A percentile compares a stretch with the other conserved stretches of the same genome.
These are phyloP conservation scores for Colletotrichum godetiae DNA, from an alignment of 2,329 filamentous ascomycete species.

Conservation along the genomic window DNA sequence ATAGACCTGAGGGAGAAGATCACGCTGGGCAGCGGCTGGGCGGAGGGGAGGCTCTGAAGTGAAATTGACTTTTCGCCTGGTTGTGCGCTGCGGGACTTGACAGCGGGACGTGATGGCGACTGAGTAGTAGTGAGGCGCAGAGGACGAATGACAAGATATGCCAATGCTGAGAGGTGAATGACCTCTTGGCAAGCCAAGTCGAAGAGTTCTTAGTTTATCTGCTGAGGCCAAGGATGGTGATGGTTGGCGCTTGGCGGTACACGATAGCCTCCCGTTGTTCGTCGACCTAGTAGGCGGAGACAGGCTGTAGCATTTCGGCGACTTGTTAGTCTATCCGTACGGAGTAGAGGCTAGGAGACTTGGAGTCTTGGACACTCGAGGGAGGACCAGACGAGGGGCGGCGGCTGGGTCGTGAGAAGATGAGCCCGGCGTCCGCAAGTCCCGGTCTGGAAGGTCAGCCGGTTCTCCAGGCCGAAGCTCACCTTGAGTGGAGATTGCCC, in stretches of 20 bases:
- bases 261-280: not conserved
- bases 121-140: slow-evolving; percentile 23
- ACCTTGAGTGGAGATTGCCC: slow-evolving; percentile 34
- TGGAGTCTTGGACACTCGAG: too few species aligned
- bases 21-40: slow-evolving; percentile 28
- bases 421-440: slow-evolving; percentile 15
- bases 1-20: not conserved
- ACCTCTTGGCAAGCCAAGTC: slow-evolving; percentile 25
- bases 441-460: slow-evolving; percentile 32
- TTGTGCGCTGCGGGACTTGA: not conserved
- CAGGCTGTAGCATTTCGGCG: not conserved
- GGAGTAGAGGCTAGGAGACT: too few species aligned
- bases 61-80: not conserved
- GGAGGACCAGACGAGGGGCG: not conserved
- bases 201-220: not conserved
- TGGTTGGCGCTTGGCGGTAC: not conserved
- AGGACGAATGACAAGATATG: slow-evolving; percentile 28
- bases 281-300: not conserved
- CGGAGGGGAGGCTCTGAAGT: not conserved
- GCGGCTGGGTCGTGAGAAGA: too few species aligned
- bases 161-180: slow-evolving; percentile 18
- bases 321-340: not conserved
- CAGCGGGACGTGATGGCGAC: slow-evolving; percentile 7
- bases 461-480: slow-evolving; percentile 22
- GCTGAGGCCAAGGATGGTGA: not conserved